Evolutionary conservation across 768 basidiomycete species (phyloP).

Genomic region (Tricholoma matsutake): DNA sequence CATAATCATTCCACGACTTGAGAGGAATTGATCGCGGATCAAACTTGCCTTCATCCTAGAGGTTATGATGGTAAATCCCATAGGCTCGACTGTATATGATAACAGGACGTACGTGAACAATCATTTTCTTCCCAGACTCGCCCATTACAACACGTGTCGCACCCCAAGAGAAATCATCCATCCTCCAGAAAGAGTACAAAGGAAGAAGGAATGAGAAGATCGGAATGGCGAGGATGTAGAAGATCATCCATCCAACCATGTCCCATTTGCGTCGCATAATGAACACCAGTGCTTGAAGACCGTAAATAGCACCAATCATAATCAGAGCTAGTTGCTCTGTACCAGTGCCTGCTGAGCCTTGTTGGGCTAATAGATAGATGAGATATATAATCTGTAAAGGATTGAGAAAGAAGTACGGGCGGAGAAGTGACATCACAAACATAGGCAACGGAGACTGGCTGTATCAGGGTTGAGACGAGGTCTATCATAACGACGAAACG

Average conservation of each 20-base stretch:
- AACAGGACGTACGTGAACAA: constrained; percentile 74
- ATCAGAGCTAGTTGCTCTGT: constrained; percentile 83
- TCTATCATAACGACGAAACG: constrained; percentile 98
- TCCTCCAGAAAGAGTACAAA: constrained; percentile 94
- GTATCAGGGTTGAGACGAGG: constrained; percentile 80
- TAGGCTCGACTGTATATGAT: not conserved
- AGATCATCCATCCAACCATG: constrained; percentile 96
- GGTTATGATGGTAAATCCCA: constrained; percentile 8
- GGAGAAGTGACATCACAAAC: constrained; percentile 45
- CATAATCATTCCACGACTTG: constrained; percentile 96
- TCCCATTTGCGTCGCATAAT: constrained; percentile 94
- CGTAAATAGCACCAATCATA: constrained; percentile 94
- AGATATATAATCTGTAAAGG: constrained; percentile 75
- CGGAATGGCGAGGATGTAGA: constrained; percentile 95
- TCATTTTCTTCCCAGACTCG: constrained; percentile 92
- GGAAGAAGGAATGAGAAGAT: constrained; percentile 92
- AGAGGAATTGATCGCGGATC: constrained; percentile 91
- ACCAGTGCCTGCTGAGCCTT: constrained; percentile 53
- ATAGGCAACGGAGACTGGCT: constrained; percentile 86
- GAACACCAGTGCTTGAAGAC: constrained; percentile 90
- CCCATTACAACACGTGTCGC: constrained; percentile 88
- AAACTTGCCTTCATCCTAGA: constrained; percentile 94
- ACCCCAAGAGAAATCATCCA: constrained; percentile 99
- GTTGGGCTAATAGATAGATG: constrained; percentile 66
- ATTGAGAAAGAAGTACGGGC: constrained; percentile 11